Evolutionary conservation across 768 basidiomycete genomes (phyloP), one percentile per base, ranked within the genome.

Genomic region (Boletus eberwhitei): DNA sequence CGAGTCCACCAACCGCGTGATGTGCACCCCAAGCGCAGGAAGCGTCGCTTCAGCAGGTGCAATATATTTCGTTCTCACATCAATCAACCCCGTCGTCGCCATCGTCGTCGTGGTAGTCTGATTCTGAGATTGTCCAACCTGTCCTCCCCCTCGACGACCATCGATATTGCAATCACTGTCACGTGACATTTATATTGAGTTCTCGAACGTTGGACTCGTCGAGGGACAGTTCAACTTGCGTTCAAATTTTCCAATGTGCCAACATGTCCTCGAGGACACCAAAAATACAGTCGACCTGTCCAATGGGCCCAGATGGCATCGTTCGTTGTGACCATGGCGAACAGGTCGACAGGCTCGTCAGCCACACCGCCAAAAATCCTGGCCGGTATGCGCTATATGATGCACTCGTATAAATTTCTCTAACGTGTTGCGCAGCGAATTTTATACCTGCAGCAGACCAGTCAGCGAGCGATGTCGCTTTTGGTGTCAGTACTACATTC

Each of bases 1-100:
- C 52, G 87, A 85, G 61, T 83, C 83, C 45, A 82, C 81, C 51
- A 93, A 70, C 56, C 73, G 73, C 42, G 84, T 90, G 56, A 87
- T 74, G 58, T 89, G 86, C 52, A 93, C 73, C 17, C 74, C 85
- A 39, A 90, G 74, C 42, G 79, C 77, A 16, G 86, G 85, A 45
- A 80, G 66, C 17, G 78, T 74, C 43, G 75, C 69, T 57, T 84
- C 80, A 35, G 74, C 69, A 8, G 84, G 71, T 29, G 76, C 66
- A 54, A 87, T 60, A 61, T 81, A 79, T 50, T 71, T 75, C 45
- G 79, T 79, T 39, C 75, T 66, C 50, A 86, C 77, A 17, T 71
- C 62, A 49, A 84, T 77, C 63, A 52, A 36, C 1, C 35, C 42
- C 44, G 35, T 43, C 55, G 43, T 54, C 39, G 58, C 38, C 53